Conservation (phyloP, 768 basidiomycete genomes). For the Pleurotus ostreatus region DNA sequence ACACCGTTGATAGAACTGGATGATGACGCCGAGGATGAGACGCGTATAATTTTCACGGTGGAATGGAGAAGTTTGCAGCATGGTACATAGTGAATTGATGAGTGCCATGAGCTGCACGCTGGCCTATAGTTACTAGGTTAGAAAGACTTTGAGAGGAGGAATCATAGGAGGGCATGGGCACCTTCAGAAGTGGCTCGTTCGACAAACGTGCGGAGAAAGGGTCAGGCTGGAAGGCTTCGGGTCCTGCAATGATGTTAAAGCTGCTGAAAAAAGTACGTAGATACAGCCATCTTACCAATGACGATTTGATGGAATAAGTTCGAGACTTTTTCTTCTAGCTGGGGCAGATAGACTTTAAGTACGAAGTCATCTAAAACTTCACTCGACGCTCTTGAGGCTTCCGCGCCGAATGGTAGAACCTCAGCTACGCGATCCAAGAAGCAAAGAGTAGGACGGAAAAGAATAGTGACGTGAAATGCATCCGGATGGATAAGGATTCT, state of each 20-base stretch:
- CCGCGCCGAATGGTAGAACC: conserved; percentile 68
- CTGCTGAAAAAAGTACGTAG: not conserved
- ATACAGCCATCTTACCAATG: conserved; percentile 46
- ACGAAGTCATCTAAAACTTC: conserved; percentile 90
- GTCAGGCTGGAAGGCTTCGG: conserved; percentile 88
- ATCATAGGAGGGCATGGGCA: conserved; percentile 20
- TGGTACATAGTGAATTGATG: conserved; percentile 86
- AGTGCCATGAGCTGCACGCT: conserved; percentile 82
- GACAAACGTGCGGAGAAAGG: conserved; percentile 61
- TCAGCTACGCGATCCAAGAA: conserved; percentile 75
- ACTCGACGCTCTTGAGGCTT: conserved; percentile 61
- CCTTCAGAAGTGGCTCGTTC: conserved; percentile 75
- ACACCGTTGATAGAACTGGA: conserved; percentile 94
- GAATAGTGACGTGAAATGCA: conserved; percentile 88
- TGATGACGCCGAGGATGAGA: conserved; percentile 90
- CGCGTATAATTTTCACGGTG: conserved; percentile 92
- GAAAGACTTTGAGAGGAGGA: not conserved
- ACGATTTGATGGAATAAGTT: conserved; percentile 83
- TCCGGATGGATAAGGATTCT: conserved; percentile 83
- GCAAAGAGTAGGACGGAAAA: conserved; percentile 91
- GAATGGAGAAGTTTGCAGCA: conserved; percentile 90
- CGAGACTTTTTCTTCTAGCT: conserved; percentile 91
- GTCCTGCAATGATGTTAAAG: conserved; percentile 36
- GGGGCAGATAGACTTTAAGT: conserved; percentile 86
- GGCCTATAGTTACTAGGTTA: conserved; percentile 44